These are phyloP conservation scores for Apophysomyces variabilis DNA, from an alignment of 371 early-diverging fungal genomes.

Conservation along the genomic window DNA sequence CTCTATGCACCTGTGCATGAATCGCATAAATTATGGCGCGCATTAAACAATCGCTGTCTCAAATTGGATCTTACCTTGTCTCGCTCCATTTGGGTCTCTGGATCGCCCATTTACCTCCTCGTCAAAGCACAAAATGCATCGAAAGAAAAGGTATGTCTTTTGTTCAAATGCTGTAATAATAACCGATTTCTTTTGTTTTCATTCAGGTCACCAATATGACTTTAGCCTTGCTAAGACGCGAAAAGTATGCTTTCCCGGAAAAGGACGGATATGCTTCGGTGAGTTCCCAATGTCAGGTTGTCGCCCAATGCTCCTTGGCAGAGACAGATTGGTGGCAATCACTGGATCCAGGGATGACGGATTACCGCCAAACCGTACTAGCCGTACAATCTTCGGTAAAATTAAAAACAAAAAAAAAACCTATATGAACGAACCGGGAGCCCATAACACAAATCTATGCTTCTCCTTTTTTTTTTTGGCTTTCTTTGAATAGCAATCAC, in stretches of 20 bases:
- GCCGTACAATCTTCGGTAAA: slow-evolving; percentile 31
- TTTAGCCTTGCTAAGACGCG: slow-evolving; percentile 35
- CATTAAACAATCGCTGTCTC: slow-evolving; percentile 1
- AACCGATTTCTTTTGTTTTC: background rate
- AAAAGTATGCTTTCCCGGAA: slow-evolving; percentile 22
- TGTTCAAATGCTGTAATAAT: background rate
- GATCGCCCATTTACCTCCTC: slow-evolving; percentile 31
- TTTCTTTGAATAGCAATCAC: slow-evolving; percentile 17
- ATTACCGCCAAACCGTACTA: slow-evolving; percentile 21
- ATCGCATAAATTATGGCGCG: slow-evolving; percentile 21
- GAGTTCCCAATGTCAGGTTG: slow-evolving; percentile 26
- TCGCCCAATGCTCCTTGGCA: slow-evolving; percentile 15
- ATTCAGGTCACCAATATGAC: slow-evolving; percentile 27
- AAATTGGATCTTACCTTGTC: slow-evolving; percentile 22
- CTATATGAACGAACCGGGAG: no score
- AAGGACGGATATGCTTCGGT: slow-evolving; percentile 19
- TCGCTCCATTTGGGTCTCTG: slow-evolving; percentile 39
- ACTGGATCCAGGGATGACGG: slow-evolving; percentile 20
- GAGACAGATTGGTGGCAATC: slow-evolving; percentile 38
- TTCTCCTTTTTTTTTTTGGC: no score
- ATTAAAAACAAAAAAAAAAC: background rate
- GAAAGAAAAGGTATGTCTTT: slow-evolving; percentile 2
- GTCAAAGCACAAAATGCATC: slow-evolving; percentile 29
- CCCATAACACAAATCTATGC: no score
- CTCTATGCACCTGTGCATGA: slow-evolving; percentile 23